Evolutionary conservation across 1,284 basidiomycete genomes (phyloP).

Genomic region (Abortiporus biennis): DNA sequence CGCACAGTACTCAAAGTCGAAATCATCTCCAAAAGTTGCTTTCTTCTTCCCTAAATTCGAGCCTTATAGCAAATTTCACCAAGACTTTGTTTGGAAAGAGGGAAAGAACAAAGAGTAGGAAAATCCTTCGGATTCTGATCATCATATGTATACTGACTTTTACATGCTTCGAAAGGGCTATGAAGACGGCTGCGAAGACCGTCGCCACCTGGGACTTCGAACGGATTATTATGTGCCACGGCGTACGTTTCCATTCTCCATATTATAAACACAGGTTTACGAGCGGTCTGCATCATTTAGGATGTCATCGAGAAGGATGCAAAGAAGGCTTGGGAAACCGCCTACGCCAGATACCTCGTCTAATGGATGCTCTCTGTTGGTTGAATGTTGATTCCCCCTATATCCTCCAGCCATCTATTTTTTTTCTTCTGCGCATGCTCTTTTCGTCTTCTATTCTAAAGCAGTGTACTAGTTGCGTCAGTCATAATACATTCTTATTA

Average conservation of each 20-base stretch:
- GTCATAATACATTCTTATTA: too few species aligned
- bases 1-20: slow-evolving; percentile 22
- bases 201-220: slow-evolving; percentile 50
- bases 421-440: too few species aligned
- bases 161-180: slow-evolving; percentile 21
- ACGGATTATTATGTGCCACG: slow-evolving; percentile 55
- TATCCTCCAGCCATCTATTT: too few species aligned
- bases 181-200: slow-evolving; percentile 30
- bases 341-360: slow-evolving; percentile 11
- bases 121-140: not conserved
- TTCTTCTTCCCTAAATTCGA: slow-evolving; percentile 24
- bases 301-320: slow-evolving; percentile 51
- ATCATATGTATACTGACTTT: slow-evolving; percentile 1
- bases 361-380: too few species aligned
- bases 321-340: slow-evolving; percentile 36
- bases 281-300: slow-evolving; percentile 3
- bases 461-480: too few species aligned
- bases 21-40: slow-evolving; percentile 19
- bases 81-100: slow-evolving; percentile 27
- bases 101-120: slow-evolving; percentile 36
- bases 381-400: too few species aligned
- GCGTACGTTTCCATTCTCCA: slow-evolving; percentile 18
- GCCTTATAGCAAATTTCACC: slow-evolving; percentile 31
- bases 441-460: too few species aligned
- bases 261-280: not conserved